Evolutionary conservation across 2,329 filamentous ascomycete genomes (phyloP).

Genomic region (Monosporascus sp.): DNA sequence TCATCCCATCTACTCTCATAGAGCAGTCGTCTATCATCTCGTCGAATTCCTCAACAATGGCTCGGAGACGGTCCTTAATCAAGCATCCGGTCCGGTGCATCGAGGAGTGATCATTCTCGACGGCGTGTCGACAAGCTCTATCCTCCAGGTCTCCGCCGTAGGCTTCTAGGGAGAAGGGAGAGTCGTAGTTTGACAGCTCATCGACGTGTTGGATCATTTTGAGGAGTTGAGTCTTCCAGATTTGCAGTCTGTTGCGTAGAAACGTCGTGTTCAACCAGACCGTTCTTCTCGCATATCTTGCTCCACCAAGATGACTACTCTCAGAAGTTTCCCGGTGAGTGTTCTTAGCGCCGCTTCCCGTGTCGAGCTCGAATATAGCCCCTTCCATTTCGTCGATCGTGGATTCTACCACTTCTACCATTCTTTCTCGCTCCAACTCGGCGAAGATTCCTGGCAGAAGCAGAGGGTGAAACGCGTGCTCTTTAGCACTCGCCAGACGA

Average conservation of each 20-base stretch:
- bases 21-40: constrained; percentile 27
- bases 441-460: constrained; percentile 25
- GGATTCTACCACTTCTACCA: constrained; percentile 11
- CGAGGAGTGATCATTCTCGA: neutral
- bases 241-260: constrained; percentile 18
- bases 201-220: constrained; percentile 14
- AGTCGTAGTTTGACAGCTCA: constrained; percentile 4
- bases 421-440: constrained; percentile 23
- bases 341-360: neutral
- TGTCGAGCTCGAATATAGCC: constrained; percentile 15
- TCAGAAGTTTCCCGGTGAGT: no score
- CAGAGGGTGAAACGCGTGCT: constrained; percentile 18
- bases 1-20: constrained; percentile 29
- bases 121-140: neutral
- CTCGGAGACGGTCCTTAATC: constrained; percentile 14
- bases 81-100: constrained; percentile 6
- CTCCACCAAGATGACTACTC: neutral
- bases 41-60: constrained; percentile 26
- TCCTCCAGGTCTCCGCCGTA: neutral
- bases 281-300: constrained; percentile 7
- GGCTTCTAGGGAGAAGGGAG: neutral
- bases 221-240: constrained; percentile 18
- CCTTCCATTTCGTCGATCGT: constrained; percentile 18
- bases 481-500: constrained; percentile 2
- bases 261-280: constrained; percentile 21